Conservation (phyloP, 331 rosid genomes). For the Pyracantha coccinea region DNA sequence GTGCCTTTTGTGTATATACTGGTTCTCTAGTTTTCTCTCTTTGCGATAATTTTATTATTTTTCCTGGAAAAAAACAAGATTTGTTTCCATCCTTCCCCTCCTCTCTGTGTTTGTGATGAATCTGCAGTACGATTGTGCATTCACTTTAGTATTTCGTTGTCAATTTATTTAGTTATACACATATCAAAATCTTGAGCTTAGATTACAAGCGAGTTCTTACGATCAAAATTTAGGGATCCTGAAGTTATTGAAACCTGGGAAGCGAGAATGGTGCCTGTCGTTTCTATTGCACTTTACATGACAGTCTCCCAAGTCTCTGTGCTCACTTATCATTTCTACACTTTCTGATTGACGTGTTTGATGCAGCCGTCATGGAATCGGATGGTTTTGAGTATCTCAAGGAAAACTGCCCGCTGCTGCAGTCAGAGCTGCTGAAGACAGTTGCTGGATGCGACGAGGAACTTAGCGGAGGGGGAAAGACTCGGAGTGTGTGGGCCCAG, state of each 20-base stretch:
- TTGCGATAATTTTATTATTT: background rate
- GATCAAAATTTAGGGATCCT: background rate
- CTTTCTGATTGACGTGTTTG: constrained; percentile 11
- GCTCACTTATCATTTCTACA: background rate
- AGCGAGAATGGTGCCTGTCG: background rate
- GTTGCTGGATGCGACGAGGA: constrained; percentile 92
- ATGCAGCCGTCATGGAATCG: constrained; percentile 88
- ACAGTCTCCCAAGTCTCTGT: background rate
- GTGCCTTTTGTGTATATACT: too few species aligned
- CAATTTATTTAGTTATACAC: background rate
- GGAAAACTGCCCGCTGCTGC: constrained; percentile 84
- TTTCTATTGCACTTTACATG: constrained; percentile 1
- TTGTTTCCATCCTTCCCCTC: too few species aligned
- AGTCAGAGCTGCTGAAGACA: constrained; percentile 89
- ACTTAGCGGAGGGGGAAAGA: constrained; percentile 71
- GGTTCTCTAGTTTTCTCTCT: background rate
- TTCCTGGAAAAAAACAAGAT: background rate
- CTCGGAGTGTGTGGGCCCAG: constrained; percentile 90
- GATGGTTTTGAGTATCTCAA: constrained; percentile 90
- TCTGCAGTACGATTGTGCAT: background rate
- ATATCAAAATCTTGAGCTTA: background rate
- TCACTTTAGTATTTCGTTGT: background rate
- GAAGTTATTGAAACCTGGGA: background rate
- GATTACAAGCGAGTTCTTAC: background rate
- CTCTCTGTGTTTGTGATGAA: background rate